Evolutionary conservation across 805 yeast genomes (phyloP).

Genomic region (Metschnikowia aberdeeniae): DNA sequence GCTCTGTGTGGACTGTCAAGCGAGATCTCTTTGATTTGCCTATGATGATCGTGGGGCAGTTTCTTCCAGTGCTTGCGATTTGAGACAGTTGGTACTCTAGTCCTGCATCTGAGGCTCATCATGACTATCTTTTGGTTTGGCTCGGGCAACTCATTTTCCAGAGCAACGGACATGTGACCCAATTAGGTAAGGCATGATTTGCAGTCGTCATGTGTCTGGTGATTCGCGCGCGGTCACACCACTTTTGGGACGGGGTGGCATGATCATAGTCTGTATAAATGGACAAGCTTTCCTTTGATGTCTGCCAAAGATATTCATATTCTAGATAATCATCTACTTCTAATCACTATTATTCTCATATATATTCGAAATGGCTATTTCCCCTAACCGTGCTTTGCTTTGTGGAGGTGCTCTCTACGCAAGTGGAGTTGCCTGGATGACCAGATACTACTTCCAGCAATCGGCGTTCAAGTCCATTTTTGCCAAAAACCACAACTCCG

Average conservation of each 20-base stretch:
- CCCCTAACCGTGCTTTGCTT: conserved; percentile 24
- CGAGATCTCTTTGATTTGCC: conserved; percentile 83
- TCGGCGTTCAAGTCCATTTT: conserved; percentile 29
- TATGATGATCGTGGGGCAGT: conserved; percentile 78
- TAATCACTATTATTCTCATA: neutral
- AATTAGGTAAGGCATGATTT: too few relatives aligned
- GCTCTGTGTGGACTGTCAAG: conserved; percentile 82
- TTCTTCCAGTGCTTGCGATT: conserved; percentile 56
- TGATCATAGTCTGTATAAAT: too few relatives aligned
- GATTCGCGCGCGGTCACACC: too few relatives aligned
- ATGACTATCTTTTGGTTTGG: too few relatives aligned
- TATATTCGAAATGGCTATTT: conserved; percentile 3
- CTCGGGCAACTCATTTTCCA: too few relatives aligned
- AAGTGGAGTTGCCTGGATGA: conserved; percentile 31
- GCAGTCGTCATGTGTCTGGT: too few relatives aligned
- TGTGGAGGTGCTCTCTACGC: conserved; percentile 33
- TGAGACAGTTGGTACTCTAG: neutral
- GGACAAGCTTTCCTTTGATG: too few relatives aligned
- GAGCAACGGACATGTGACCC: too few relatives aligned
- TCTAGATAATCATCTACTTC: neutral
- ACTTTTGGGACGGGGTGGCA: too few relatives aligned
- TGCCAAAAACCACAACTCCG: conserved; percentile 25
- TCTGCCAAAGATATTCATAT: too few relatives aligned
- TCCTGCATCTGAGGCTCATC: too few relatives aligned
- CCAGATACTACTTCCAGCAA: conserved; percentile 26